Conservation (phyloP, 257 asterid genomes). For the Scutellaria minor region DNA sequence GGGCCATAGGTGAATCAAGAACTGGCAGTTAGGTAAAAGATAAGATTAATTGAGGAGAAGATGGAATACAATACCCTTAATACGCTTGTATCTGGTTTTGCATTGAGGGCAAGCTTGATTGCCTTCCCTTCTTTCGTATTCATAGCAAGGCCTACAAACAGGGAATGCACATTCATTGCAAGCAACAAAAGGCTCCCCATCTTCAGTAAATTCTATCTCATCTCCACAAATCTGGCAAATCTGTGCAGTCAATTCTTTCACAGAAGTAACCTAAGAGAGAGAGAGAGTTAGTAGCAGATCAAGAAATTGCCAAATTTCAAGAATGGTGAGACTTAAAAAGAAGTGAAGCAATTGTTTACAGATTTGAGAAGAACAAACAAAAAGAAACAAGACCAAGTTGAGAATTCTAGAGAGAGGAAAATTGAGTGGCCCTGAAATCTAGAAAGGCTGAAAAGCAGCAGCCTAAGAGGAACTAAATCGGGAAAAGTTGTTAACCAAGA, state of each 20-base stretch:
- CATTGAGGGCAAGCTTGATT: conserved; percentile 98
- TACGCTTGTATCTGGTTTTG: conserved; percentile 91
- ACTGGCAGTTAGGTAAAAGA: not conserved
- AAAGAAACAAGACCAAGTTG: not conserved
- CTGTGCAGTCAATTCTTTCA: conserved; percentile 92
- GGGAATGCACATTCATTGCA: conserved; percentile 98
- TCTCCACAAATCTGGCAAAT: conserved; percentile 99
- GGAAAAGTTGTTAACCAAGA: conserved; percentile 18
- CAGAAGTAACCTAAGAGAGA: conserved; percentile 78
- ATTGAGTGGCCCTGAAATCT: conserved; percentile 43
- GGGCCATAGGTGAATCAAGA: conserved; percentile 12
- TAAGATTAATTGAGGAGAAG: conserved; percentile 13
- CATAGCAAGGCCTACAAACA: conserved; percentile 84
- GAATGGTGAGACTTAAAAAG: not conserved
- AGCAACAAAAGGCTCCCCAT: conserved; percentile 92
- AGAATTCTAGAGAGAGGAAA: conserved; percentile 16
- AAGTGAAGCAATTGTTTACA: conserved; percentile 13
- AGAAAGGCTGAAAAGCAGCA: conserved; percentile 37
- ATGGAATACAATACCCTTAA: conserved; percentile 57
- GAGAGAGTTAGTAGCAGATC: conserved; percentile 37
- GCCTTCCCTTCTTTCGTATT: conserved; percentile 92
- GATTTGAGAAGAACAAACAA: conserved; percentile 8
- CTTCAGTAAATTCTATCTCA: conserved; percentile 76
- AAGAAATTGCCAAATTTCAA: conserved; percentile 27
- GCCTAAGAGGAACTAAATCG: conserved; percentile 41